phyloP scores from a whole-genome alignment of 805 yeast species.

The Scheffersomyces amazonensis region DNA sequence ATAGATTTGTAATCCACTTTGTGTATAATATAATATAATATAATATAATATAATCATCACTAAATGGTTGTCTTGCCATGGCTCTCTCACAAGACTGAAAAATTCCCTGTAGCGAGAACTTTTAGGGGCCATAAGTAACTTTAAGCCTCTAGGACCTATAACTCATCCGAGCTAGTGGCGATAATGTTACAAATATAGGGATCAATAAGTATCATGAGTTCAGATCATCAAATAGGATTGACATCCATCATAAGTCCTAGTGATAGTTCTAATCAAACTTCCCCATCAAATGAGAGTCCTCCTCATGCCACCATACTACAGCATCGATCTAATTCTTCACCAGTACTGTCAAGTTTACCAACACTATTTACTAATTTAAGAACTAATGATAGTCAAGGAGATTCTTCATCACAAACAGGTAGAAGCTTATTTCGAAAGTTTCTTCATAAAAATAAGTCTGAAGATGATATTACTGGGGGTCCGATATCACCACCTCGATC shows the following conservation, averaged over 20 bases:
- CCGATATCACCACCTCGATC: neutral
- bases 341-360: constrained; percentile 22
- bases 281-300: neutral
- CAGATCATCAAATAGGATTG: no score
- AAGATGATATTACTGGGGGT: constrained; percentile 7
- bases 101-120: no score
- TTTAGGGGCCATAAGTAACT: no score
- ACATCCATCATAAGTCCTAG: no score
- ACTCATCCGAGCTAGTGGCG: no score
- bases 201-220: no score
- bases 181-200: no score
- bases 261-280: neutral
- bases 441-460: constrained; percentile 8
- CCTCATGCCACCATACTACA: neutral
- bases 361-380: constrained; percentile 18
- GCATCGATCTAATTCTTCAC: constrained; percentile 10
- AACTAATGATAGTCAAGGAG: constrained; percentile 12
- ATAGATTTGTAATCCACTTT: constrained; percentile 19
- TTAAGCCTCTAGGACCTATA: no score
- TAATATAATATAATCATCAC: no score
- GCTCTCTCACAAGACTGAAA: no score
- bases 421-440: constrained; percentile 10
- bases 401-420: neutral
- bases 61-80: no score
- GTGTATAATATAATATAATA: no score